Evolutionary conservation across 2,329 filamentous ascomycete species (phyloP).

Genomic region (Cordyceps militaris): DNA sequence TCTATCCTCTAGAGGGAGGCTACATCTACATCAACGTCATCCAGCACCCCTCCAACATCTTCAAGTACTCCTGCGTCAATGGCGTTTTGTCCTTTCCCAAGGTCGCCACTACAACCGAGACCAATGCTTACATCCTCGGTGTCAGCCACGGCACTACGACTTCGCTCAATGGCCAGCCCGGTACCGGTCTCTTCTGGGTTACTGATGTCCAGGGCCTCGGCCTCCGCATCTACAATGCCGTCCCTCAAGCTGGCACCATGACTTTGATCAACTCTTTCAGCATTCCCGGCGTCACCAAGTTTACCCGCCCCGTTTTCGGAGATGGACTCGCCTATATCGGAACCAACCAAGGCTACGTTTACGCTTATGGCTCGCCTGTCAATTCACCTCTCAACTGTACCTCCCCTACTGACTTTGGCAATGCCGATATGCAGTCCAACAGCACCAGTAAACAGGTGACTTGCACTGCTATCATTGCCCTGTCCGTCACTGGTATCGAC

Average conservation of each 20-base stretch:
- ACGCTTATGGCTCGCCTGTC: slow-evolving; percentile 49
- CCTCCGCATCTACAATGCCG: slow-evolving; percentile 45
- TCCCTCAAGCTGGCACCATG: slow-evolving; percentile 40
- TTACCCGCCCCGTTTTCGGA: slow-evolving; percentile 51
- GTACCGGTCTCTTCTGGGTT: slow-evolving; percentile 50
- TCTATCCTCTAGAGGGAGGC: slow-evolving; percentile 41
- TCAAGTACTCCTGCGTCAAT: slow-evolving; percentile 48
- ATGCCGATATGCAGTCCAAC: slow-evolving; percentile 31
- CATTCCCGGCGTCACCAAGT: slow-evolving; percentile 46
- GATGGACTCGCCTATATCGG: slow-evolving; percentile 49
- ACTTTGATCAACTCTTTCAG: slow-evolving; percentile 44
- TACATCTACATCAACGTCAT: slow-evolving; percentile 47
- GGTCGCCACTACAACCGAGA: slow-evolving; percentile 41
- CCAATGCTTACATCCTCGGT: slow-evolving; percentile 46
- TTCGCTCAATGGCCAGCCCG: slow-evolving; percentile 43
- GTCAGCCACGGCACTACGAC: slow-evolving; percentile 51
- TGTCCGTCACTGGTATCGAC: slow-evolving; percentile 33
- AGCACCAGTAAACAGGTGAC: slow-evolving; percentile 28
- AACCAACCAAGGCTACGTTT: slow-evolving; percentile 42
- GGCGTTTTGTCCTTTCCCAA: slow-evolving; percentile 48
- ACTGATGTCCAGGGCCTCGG: slow-evolving; percentile 47
- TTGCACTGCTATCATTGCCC: slow-evolving; percentile 40
- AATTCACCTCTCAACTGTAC: slow-evolving; percentile 49
- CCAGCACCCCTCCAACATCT: slow-evolving; percentile 46
- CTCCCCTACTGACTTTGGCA: slow-evolving; percentile 40